Evolutionary conservation across 2,329 filamentous ascomycete genomes (phyloP).

Genomic region (Emergomyces orientalis): DNA sequence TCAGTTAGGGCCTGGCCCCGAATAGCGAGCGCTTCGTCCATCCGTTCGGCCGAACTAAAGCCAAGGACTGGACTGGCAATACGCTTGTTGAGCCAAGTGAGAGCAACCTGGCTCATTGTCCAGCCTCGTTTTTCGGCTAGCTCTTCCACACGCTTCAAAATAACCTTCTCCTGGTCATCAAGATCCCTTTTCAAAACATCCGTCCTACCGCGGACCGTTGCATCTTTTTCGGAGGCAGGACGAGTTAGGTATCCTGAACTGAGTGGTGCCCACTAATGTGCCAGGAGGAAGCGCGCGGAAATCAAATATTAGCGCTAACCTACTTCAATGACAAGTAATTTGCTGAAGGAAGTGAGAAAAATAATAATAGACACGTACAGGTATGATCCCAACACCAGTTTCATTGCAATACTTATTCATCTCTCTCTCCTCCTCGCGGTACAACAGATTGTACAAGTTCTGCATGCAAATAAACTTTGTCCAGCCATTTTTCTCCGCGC

Average conservation of each 20-base stretch:
- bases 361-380: neutral
- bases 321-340: neutral
- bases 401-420: constrained; percentile 36
- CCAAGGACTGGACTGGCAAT: constrained; percentile 43
- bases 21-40: constrained; percentile 42
- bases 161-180: constrained; percentile 16
- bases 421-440: constrained; percentile 42
- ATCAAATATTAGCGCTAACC: neutral
- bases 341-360: neutral
- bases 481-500: constrained; percentile 42
- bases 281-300: neutral
- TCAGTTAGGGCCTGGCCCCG: constrained; percentile 38
- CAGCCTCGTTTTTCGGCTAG: constrained; percentile 37
- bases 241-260: neutral
- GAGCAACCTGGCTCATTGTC: constrained; percentile 28
- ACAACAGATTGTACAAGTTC: constrained; percentile 45
- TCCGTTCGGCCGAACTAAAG: constrained; percentile 39
- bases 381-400: constrained; percentile 34
- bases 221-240: neutral
- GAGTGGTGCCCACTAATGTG: neutral
- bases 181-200: neutral
- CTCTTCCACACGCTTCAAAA: constrained; percentile 39
- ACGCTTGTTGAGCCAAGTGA: constrained; percentile 36
- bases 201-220: neutral
- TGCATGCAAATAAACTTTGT: constrained; percentile 47